Evolutionary conservation across 805 yeast species (phyloP).

Genomic region (Kodamaea leandrae): DNA sequence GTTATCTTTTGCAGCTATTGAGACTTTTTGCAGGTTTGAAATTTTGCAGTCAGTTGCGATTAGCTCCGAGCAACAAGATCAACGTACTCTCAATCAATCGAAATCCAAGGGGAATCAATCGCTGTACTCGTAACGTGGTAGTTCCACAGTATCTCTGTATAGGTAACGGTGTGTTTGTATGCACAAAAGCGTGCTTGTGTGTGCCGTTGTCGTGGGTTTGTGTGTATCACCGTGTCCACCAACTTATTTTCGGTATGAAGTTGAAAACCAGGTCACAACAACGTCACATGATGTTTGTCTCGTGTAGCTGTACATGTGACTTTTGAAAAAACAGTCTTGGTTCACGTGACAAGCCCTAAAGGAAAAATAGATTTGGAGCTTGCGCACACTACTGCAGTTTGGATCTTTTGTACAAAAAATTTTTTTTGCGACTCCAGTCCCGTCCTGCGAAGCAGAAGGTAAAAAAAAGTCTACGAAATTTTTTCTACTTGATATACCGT

Average conservation of each 20-base stretch:
- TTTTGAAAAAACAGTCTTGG: not conserved
- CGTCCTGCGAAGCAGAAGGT: conserved; percentile 4
- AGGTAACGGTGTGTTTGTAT: not conserved
- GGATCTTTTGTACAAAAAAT: conserved; percentile 1
- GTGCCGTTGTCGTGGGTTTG: not conserved
- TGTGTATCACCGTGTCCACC: not conserved
- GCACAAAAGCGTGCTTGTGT: not conserved
- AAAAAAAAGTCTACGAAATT: conserved; percentile 12
- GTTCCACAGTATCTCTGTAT: not conserved
- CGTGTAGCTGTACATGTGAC: not conserved
- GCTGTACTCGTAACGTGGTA: not conserved
- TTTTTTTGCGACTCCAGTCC: conserved; percentile 7
- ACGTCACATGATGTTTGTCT: too few relatives aligned
- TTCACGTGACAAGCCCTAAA: conserved; percentile 6
- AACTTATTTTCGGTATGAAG: not conserved
- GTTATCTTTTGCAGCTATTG: not conserved
- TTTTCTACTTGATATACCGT: conserved; percentile 16
- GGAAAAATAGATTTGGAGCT: not conserved
- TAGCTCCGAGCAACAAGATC: too few relatives aligned
- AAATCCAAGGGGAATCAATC: not conserved
- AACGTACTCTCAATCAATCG: not conserved
- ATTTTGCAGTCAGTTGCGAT: too few relatives aligned
- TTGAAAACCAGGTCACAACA: not conserved
- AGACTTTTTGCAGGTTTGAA: not conserved
- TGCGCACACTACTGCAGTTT: conserved; percentile 3